Base-by-base conservation (phyloP, 2,329 filamentous ascomycete species). In the Canariomyces notabilis region DNA sequence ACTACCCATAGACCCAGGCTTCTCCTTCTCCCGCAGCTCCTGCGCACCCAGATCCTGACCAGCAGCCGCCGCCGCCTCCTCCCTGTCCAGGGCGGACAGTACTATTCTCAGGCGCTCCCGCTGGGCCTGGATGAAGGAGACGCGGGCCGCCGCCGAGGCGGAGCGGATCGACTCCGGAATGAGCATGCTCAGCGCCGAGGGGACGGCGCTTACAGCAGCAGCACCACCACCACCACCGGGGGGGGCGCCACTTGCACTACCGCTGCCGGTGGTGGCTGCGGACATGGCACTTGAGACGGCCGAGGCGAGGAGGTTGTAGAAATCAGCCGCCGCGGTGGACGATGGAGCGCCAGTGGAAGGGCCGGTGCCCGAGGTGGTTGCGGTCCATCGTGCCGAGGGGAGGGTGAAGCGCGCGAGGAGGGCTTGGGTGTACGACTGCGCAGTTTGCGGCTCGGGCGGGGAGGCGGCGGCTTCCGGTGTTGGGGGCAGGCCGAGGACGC, bases 351-450 rank as follows among this genome's bases (percentile, higher is more conserved):
- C 23, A 18, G 21, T 15, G 15, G 32, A 31, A 26, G 38, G 23
- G 38, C 5, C 32, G 38, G 36, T 21, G 29, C 20, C 23, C 26
- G 23, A 49, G 26, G 48, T 54, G 29, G 48, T 56, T 42, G 68
- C 68, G 37, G 74, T 68, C 63, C 79, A 78, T 43, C 82, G 69
- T 4, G 86, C 82, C 32, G 78, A 71, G 11, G 91, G 89, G 57
- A 96, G 79, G 63, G 82, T 88, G 71, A 97, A 96, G 52, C 90
- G 80, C 35, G 87, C 85, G 49, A 96, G 82, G 31, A 97, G 77
- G 33, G 77, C 79, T 65, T 94, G 87, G 2, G 87, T 89, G 64
- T 95, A 96, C 56, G 70, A 68, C 59, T 77, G 67, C 44, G 72
- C 56, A 50, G 61, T 44, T 12, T 56, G 50, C 56, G 59, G 53